Conservation (phyloP, 306 rosid species). For the Lupinus albus region DNA sequence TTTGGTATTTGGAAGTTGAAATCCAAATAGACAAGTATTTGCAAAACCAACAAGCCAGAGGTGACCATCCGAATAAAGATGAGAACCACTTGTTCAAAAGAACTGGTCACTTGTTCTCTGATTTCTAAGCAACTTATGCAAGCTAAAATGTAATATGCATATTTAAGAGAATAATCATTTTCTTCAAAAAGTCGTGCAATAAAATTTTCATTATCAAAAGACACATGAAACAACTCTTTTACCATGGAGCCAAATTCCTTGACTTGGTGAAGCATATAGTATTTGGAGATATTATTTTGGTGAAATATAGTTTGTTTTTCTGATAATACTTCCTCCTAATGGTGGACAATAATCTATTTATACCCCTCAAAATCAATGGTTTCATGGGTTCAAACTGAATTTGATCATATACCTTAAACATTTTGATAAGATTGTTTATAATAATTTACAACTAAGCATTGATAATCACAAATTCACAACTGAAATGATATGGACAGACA, state of each 20-base stretch:
- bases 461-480: no score
- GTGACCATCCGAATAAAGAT: slow-evolving; percentile 1
- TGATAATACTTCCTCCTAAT: neutral
- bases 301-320: neutral
- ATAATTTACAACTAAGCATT: no score
- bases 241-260: neutral
- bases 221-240: no score
- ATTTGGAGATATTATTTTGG: slow-evolving; percentile 13
- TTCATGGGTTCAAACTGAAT: no score
- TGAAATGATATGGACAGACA: no score
- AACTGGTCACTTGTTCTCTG: neutral
- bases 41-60: neutral
- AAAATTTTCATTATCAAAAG: no score
- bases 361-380: neutral
- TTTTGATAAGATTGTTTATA: no score
- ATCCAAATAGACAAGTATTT: neutral
- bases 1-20: neutral
- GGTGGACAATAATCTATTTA: neutral
- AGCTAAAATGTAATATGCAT: no score
- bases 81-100: neutral
- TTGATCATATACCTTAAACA: no score
- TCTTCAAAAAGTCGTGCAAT: neutral
- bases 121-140: slow-evolving; percentile 18
- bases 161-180: neutral
- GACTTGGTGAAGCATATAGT: no score